Percentiles rank a stretch among this genome's conserved stretches.
Conservation (phyloP, 2,329 filamentous ascomycete species). For the Aspergillus clavatus region DNA sequence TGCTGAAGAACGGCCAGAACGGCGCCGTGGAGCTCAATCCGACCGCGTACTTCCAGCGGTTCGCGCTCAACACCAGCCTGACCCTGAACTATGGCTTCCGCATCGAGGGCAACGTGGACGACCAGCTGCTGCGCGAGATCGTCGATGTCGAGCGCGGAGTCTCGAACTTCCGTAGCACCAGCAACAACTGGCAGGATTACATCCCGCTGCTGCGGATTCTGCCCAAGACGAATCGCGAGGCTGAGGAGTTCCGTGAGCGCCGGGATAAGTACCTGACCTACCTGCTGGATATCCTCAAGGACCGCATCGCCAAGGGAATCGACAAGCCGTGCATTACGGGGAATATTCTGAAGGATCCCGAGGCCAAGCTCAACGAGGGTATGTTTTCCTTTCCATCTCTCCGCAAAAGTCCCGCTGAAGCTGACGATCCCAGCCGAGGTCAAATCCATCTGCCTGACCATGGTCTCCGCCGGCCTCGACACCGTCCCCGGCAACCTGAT, state of each 20-base stretch:
- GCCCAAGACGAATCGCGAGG: slow-evolving; percentile 57
- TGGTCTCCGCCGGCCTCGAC: slow-evolving; percentile 76
- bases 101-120: slow-evolving; percentile 65
- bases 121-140: slow-evolving; percentile 66
- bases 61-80: slow-evolving; percentile 70
- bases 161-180: slow-evolving; percentile 70
- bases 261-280: slow-evolving; percentile 62
- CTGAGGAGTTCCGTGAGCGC: slow-evolving; percentile 61
- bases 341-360: slow-evolving; percentile 66
- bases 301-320: slow-evolving; percentile 57
- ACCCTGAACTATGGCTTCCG: slow-evolving; percentile 76
- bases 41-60: slow-evolving; percentile 67
- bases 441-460: slow-evolving; percentile 75
- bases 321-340: slow-evolving; percentile 66
- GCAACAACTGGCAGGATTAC: slow-evolving; percentile 82
- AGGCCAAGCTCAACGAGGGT: slow-evolving; percentile 65
- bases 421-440: slow-evolving; percentile 60
- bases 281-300: slow-evolving; percentile 56
- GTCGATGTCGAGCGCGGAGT: slow-evolving; percentile 70
- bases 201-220: slow-evolving; percentile 67
- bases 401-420: slow-evolving; percentile 5
- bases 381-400: slow-evolving; percentile 14
- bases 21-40: slow-evolving; percentile 65
- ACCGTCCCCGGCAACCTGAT: slow-evolving; percentile 75
- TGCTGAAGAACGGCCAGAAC: slow-evolving; percentile 59